A percentile compares a stretch with the other conserved stretches of the same genome.
Conservation (phyloP, 2,329 filamentous ascomycete species). For the Hymenoscyphus albidus region DNA sequence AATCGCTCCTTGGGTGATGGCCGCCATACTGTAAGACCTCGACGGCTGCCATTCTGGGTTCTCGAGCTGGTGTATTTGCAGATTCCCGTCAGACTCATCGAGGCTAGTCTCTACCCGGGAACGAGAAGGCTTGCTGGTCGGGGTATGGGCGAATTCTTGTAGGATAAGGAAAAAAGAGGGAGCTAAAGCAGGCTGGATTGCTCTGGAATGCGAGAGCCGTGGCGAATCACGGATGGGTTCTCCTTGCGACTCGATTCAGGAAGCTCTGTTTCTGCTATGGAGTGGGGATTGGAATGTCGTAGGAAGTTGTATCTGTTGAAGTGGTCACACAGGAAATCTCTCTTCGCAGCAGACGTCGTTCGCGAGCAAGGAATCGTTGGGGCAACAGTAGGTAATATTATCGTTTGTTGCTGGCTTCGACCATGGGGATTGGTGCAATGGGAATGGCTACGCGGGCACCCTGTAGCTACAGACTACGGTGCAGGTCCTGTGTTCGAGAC, state of each 20-base stretch:
- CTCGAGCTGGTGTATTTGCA: conserved; percentile 33
- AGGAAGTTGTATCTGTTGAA: conserved; percentile 4
- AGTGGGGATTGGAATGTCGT: neutral
- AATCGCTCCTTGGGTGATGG: conserved; percentile 40
- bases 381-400: conserved; percentile 17
- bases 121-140: conserved; percentile 5
- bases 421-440: neutral
- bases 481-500: neutral
- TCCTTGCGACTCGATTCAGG: neutral
- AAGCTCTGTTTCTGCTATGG: neutral
- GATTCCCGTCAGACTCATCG: conserved; percentile 35
- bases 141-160: conserved; percentile 1
- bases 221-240: neutral
- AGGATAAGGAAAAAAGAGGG: neutral
- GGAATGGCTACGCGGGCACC: neutral
- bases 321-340: conserved; percentile 25
- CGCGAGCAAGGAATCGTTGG: conserved; percentile 7
- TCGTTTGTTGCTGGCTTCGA: conserved; percentile 22
- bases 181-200: neutral
- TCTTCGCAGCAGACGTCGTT: conserved; percentile 12
- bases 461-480: neutral
- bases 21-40: conserved; percentile 40
- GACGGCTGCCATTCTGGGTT: conserved; percentile 43
- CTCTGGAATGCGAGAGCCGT: conserved; percentile 6
- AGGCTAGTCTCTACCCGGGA: conserved; percentile 27